A percentile compares a stretch with the other conserved stretches of the same genome.
These are phyloP conservation scores for Protostelium mycophagum DNA, from an alignment of 78 protist genomes.

Conservation along the genomic window DNA sequence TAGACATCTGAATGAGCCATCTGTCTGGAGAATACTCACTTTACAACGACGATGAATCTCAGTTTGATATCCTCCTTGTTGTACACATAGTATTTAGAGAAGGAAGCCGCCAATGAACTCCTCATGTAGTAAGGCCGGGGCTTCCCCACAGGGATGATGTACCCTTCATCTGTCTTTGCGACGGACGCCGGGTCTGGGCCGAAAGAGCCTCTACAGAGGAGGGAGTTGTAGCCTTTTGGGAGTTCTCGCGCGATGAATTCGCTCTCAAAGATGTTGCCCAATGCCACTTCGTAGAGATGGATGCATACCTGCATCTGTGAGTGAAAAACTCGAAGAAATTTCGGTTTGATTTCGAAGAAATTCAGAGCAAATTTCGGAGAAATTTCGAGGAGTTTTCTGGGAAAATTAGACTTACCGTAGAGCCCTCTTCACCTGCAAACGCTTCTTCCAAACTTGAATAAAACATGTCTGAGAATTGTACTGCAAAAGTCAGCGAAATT, in stretches of 20 bases:
- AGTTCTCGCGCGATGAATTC: background rate
- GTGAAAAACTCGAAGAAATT: too few relatives aligned
- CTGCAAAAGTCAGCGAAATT: background rate
- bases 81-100: background rate
- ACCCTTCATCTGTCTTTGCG: background rate
- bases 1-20: too few relatives aligned
- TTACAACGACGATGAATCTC: background rate
- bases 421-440: background rate
- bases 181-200: background rate
- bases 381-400: too few relatives aligned
- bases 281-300: background rate
- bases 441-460: background rate
- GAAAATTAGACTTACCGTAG: too few relatives aligned
- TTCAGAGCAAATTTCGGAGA: too few relatives aligned
- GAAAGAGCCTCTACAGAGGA: background rate
- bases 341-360: too few relatives aligned
- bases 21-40: too few relatives aligned
- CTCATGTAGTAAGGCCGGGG: background rate
- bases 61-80: background rate
- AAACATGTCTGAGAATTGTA: background rate
- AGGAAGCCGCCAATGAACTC: background rate
- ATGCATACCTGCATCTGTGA: background rate
- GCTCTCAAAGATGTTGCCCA: background rate
- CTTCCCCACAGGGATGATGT: background rate
- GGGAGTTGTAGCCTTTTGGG: background rate